Evolutionary conservation across 148 eudicot genomes (phyloP), one percentile per base, ranked within the genome.

Genomic region (Euryodendron excelsum): DNA sequence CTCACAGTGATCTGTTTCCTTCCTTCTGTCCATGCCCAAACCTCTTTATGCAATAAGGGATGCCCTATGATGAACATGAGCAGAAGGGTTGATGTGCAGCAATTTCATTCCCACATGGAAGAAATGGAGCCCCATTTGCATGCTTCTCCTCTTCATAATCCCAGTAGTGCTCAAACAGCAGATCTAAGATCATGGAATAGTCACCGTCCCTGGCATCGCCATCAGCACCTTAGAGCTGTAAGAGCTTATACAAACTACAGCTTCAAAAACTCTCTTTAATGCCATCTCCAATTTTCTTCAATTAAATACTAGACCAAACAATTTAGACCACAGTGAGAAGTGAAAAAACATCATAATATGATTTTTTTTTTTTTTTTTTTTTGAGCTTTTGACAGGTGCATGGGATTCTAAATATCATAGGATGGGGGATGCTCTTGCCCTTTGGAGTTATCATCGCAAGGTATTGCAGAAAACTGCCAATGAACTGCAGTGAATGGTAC

Each of bases 391-490:
- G 70, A 76, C 70, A 76, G 78, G 58, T 62, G 15, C 78, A 76
- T 76, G 78, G 78, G 27, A 28, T 63, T 28, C 58, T 76, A 45
- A 76, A 76, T 70, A 76, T 76, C 56, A 44, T 76, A 27, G 78
- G 78, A 63, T 76, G 78, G 78, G 78, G 78, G 28, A 33, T 45
- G 13, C 70, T 76, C 1, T 25, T 76, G 59, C 78, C 78, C 17
- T 11, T 76, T 0, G 78, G 78, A 2, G 70, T 39, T 0, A 62
- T 76, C 4, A 20, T 63, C 20, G 78, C 78, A 25, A 27, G 78
- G 23, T 76, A 76, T 58, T 76, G 18, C 34, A 76, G 34, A 23
- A 31, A 63, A 62, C 37, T 23, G 45, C 33, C 70, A 13, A 25
- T 67, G n/a, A 33, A 67, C 12, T 31, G 71, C n/a, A 30, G 63